Percentiles rank a stretch among this genome's conserved stretches.
These are phyloP conservation scores for Aspergillus terreus DNA, from an alignment of 2,329 filamentous ascomycete genomes.

Conservation along the genomic window DNA sequence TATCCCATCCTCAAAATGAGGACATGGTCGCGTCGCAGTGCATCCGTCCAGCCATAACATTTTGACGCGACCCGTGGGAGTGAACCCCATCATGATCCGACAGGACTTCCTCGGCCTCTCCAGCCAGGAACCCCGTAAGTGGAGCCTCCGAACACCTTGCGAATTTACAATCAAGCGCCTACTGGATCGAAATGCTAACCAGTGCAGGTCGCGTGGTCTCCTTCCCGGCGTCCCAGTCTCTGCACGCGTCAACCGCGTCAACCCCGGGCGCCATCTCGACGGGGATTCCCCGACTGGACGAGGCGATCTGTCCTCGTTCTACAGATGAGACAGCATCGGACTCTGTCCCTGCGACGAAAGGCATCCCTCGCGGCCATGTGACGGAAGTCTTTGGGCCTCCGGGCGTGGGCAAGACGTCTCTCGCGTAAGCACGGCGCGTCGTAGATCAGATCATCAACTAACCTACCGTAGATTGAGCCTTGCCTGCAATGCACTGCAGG, in stretches of 20 bases:
- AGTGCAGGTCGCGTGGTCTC: slow-evolving; percentile 28
- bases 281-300: slow-evolving; percentile 48
- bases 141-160: too few relatives aligned
- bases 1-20: background rate
- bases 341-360: slow-evolving; percentile 38
- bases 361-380: slow-evolving; percentile 71
- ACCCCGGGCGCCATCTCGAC: slow-evolving; percentile 31
- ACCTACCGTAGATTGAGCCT: slow-evolving; percentile 61
- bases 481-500: slow-evolving; percentile 59
- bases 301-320: slow-evolving; percentile 17
- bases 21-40: background rate
- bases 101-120: slow-evolving; percentile 30
- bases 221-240: slow-evolving; percentile 35
- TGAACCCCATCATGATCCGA: background rate
- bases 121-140: slow-evolving; percentile 29
- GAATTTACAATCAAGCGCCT: too few relatives aligned
- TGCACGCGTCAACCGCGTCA: slow-evolving; percentile 25
- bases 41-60: background rate
- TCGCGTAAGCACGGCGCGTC: slow-evolving; percentile 58
- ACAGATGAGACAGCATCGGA: slow-evolving; percentile 13
- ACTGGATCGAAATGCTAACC: background rate
- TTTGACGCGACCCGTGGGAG: background rate
- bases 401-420: slow-evolving; percentile 77
- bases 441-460: background rate
- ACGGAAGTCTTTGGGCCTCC: slow-evolving; percentile 87